Evolutionary conservation across 331 rosid genomes (phyloP).

Genomic region (Malus hybrid): DNA sequence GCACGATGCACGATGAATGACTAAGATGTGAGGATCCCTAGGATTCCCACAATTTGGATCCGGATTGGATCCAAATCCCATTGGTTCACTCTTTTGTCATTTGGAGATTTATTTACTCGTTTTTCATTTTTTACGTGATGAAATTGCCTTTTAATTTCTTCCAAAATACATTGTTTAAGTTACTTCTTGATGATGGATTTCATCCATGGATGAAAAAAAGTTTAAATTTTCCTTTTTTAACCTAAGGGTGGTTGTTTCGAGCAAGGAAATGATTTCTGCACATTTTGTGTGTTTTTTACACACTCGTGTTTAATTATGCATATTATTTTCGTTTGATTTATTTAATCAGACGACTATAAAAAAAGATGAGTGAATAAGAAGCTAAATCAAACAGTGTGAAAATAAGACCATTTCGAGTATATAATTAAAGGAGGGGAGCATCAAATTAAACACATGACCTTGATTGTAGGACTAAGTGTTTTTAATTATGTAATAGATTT

Average conservation of each 20-base stretch:
- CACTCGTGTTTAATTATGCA: no score
- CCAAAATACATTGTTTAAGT: background rate
- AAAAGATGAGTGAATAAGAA: background rate
- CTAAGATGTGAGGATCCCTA: no score
- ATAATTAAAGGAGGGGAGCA: no score
- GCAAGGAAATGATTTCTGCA: background rate
- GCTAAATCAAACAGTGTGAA: background rate
- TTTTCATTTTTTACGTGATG: background rate
- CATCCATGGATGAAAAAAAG: no score
- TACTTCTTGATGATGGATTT: background rate
- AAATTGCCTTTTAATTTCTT: background rate
- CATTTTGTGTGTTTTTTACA: background rate
- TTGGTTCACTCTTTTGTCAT: background rate
- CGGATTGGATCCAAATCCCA: background rate
- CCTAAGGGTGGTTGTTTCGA: background rate
- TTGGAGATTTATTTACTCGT: background rate
- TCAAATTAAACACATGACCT: background rate
- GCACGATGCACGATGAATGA: no score
- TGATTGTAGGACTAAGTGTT: accelerated
- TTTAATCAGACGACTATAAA: no score
- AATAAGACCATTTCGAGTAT: background rate
- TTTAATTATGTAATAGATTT: no score
- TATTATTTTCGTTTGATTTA: no score
- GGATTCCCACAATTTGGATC: accelerated
- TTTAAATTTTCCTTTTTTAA: no score